Conservation (phyloP, 2,329 filamentous ascomycete genomes). For the Aspergillus awamori region DNA sequence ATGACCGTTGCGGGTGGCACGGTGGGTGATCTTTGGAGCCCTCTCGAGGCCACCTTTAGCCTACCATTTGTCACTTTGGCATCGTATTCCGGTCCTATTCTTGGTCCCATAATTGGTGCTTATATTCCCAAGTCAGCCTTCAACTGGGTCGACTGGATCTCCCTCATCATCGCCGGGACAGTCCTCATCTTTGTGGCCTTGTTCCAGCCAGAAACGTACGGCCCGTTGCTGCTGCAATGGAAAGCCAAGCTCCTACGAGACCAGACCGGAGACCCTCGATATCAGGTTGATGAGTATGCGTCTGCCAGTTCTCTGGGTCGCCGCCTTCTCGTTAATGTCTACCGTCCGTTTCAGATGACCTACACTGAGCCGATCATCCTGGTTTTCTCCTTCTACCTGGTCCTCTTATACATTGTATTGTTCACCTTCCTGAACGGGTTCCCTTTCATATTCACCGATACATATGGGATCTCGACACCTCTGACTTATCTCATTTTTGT, state of each 20-base stretch:
- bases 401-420: conserved; percentile 6
- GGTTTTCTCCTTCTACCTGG: conserved; percentile 6
- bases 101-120: not conserved
- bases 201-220: conserved; percentile 5
- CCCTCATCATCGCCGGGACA: not conserved
- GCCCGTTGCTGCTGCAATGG: conserved; percentile 1
- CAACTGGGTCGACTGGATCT: conserved; percentile 3
- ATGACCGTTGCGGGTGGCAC: conserved; percentile 4
- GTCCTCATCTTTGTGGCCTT: not conserved
- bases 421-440: conserved; percentile 7
- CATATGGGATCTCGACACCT: conserved; percentile 1
- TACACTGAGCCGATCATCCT: conserved; percentile 1
- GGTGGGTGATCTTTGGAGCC: conserved; percentile 4
- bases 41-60: conserved; percentile 3
- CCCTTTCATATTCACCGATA: conserved; percentile 4
- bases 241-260: conserved; percentile 3
- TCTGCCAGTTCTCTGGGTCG: conserved; percentile 1
- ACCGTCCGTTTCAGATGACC: conserved; percentile 7
- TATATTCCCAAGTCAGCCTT: not conserved
- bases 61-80: conserved; percentile 1
- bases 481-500: conserved; percentile 3
- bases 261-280: not conserved
- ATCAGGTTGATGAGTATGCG: conserved; percentile 2
- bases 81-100: conserved; percentile 2
- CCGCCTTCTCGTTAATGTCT: conserved; percentile 2